Base-by-base conservation (phyloP, 192 early-diverging fungal species). In the Podila epicladia region DNA sequence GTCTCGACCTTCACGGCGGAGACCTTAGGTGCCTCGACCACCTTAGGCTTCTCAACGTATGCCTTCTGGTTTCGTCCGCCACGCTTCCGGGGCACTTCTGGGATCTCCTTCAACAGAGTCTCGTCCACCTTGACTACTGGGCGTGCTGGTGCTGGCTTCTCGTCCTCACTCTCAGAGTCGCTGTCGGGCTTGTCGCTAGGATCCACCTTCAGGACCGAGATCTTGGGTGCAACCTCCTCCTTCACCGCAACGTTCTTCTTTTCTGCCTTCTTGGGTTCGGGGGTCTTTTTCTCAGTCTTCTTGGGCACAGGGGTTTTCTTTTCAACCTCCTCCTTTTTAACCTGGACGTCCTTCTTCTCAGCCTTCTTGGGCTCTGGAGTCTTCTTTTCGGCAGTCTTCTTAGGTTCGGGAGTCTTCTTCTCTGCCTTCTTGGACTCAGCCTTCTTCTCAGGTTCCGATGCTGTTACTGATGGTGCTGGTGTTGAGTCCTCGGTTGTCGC, bases 141-240 rank as follows among this genome's bases (percentile, higher is more conserved):
- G 55, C 55, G 55, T 22, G 17, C 55, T 17, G 55, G 55, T 58
- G 26, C n/a, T 45, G 13, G 13, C 41, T 45, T 45, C 15, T 45
- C 41, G 31, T 26, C 49, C 3, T 62, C 59, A n/a, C 61, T 50
- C 2, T 69, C 76, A 33, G 70, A 72, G 31, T 72, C 76, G 33
- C 65, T 72, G n/a, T 67, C 69, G 22, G 29, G 53, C 20, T 64
- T 57, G 35, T 72, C 76, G n/a, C 64, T 55, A 4, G 26, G 70
- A 29, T 63, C 45, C 20, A 79, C 62, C 65, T 79, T 79, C 48
- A 79, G 33, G 4, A 49, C 60, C 5, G 70, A 68, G 65, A 79
- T 79, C 65, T 68, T 79, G 58, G 67, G 66, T 9, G 62, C 29
- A 49, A 13, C 57, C 31, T 38, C 37, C 50, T 50, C 33, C 29